Conservation (phyloP, 176 grass and related monocot species). For the Hordeum marinum region DNA sequence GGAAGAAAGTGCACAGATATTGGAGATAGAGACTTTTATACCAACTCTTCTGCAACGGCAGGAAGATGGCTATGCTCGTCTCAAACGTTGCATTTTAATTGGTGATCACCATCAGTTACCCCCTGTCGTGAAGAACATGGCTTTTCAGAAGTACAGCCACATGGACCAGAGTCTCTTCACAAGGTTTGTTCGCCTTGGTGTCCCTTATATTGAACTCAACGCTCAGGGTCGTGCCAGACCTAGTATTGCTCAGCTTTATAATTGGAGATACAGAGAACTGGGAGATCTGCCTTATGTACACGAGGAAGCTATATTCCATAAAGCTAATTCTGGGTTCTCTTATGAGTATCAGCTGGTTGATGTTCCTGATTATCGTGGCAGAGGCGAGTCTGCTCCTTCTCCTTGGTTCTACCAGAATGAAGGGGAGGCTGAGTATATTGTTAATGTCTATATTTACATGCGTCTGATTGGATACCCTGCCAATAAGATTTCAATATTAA, state of each 20-base stretch:
- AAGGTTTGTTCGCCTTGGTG: slow-evolving; percentile 90
- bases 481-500: slow-evolving; percentile 91
- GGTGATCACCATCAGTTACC: slow-evolving; percentile 98
- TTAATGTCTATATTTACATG: slow-evolving; percentile 98
- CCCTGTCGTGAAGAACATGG: slow-evolving; percentile 98
- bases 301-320: slow-evolving; percentile 82
- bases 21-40: slow-evolving; percentile 98
- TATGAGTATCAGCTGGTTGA: slow-evolving; percentile 96
- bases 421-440: slow-evolving; percentile 96
- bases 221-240: slow-evolving; percentile 92
- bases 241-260: slow-evolving; percentile 88
- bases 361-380: slow-evolving; percentile 86
- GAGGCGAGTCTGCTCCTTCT: slow-evolving; percentile 88
- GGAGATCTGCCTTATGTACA: slow-evolving; percentile 82
- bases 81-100: slow-evolving; percentile 95
- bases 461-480: slow-evolving; percentile 86
- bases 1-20: slow-evolving; percentile 99
- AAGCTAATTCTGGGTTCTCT: slow-evolving; percentile 91
- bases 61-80: slow-evolving; percentile 88
- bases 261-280: slow-evolving; percentile 96
- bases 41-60: slow-evolving; percentile 92
- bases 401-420: slow-evolving; percentile 99
- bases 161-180: slow-evolving; percentile 98
- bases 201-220: slow-evolving; percentile 98
- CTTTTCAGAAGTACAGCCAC: slow-evolving; percentile 99